These are phyloP conservation scores for Penicillium verhagenii DNA, from an alignment of 495 filamentous ascomycete species.

Conservation along the genomic window DNA sequence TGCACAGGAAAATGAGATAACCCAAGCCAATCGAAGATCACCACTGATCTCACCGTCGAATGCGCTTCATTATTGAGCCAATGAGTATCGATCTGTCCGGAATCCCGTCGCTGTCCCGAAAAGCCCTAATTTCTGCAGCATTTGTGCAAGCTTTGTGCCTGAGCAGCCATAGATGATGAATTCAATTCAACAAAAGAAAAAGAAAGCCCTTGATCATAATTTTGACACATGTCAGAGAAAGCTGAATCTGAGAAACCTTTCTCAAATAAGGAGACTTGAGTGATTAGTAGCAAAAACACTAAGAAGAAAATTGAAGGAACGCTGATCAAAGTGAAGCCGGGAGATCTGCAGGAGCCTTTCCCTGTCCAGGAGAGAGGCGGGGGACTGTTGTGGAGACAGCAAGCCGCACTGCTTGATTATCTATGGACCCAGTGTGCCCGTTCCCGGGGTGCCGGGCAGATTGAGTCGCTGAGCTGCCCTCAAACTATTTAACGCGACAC, in stretches of 20 bases:
- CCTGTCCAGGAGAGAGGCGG: not conserved
- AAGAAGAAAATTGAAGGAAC: not conserved
- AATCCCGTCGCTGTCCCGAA: constrained; percentile 19
- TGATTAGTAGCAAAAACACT: too few species aligned
- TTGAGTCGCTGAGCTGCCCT: not conserved
- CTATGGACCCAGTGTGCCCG: not conserved
- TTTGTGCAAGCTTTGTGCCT: too few species aligned
- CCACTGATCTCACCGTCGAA: not conserved
- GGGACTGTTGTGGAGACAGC: not conserved
- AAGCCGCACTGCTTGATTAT: not conserved
- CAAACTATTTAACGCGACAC: constrained; percentile 2
- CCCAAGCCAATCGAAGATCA: constrained; percentile 4
- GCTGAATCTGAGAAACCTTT: too few species aligned
- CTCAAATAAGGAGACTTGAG: too few species aligned
- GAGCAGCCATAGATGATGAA: not conserved
- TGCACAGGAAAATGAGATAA: constrained; percentile 8
- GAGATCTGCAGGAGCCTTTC: not conserved
- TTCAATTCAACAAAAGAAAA: not conserved
- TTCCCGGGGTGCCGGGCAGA: not conserved
- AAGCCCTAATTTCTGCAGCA: constrained; percentile 11
- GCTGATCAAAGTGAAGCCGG: not conserved
- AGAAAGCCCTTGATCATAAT: not conserved
- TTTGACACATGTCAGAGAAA: not conserved
- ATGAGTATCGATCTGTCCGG: not conserved
- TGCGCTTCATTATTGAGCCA: not conserved